These are phyloP conservation scores for Plasmodium ovale DNA, from an alignment of 169 alveolate genomes.

Conservation along the genomic window DNA sequence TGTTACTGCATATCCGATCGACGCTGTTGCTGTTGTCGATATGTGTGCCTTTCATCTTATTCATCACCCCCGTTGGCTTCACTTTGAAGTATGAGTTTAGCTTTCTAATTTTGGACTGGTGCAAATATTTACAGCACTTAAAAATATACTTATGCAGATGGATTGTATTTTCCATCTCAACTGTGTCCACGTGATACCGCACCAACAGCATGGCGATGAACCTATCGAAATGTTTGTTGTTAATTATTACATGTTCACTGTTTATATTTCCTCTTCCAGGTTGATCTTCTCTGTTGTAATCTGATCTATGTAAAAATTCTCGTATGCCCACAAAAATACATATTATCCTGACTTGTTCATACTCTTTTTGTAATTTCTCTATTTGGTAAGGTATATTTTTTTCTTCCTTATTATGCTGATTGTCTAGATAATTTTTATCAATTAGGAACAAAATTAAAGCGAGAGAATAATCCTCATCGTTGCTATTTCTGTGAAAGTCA, in stretches of 20 bases:
- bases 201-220: constrained; percentile 34
- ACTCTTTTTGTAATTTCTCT: constrained; percentile 35
- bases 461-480: constrained; percentile 12
- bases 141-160: constrained; percentile 32
- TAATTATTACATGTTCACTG: constrained; percentile 14
- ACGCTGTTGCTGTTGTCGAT: neutral
- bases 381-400: constrained; percentile 26
- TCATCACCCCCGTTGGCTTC: constrained; percentile 41
- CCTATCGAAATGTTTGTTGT: constrained; percentile 28
- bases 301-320: constrained; percentile 37
- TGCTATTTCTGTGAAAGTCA: neutral
- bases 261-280: neutral
- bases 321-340: constrained; percentile 73
- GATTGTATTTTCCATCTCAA: constrained; percentile 39
- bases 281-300: constrained; percentile 1
- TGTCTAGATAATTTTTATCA: constrained; percentile 39
- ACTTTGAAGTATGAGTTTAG: constrained; percentile 55
- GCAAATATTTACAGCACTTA: constrained; percentile 51
- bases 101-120: constrained; percentile 52
- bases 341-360: constrained; percentile 30
- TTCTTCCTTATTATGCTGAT: neutral
- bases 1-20: no score
- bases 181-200: constrained; percentile 34
- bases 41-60: neutral
- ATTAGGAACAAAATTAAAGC: constrained; percentile 43